phyloP scores from a whole-genome alignment of 2,329 filamentous ascomycete species.

The Arthrinium phaeospermum region DNA sequence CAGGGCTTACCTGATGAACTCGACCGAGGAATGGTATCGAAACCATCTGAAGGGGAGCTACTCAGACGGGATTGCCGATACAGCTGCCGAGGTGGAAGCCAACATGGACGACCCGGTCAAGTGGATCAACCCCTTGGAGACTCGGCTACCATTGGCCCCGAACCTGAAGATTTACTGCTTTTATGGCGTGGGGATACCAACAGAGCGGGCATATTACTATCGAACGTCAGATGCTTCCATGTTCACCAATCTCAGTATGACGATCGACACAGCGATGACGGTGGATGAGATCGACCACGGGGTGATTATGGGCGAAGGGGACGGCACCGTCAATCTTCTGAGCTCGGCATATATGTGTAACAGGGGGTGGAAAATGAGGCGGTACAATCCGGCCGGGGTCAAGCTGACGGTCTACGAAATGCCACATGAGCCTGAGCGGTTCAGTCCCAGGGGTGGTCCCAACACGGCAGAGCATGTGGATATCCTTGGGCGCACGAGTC shows the following conservation, averaged over 20 bases:
- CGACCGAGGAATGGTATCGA: conserved; percentile 85
- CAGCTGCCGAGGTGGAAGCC: conserved; percentile 76
- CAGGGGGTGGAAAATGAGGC: conserved; percentile 89
- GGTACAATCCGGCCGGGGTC: conserved; percentile 87
- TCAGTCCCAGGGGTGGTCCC: conserved; percentile 77
- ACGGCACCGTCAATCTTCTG: conserved; percentile 93
- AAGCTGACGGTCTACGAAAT: conserved; percentile 91
- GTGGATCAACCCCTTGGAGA: conserved; percentile 95
- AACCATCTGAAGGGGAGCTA: conserved; percentile 76
- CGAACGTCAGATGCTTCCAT: conserved; percentile 62
- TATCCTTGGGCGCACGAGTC: conserved; percentile 83
- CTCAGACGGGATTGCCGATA: conserved; percentile 87
- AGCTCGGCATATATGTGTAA: conserved; percentile 97
- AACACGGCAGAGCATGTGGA: conserved; percentile 91
- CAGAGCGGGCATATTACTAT: conserved; percentile 93
- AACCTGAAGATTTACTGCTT: conserved; percentile 96
- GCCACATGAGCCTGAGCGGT: conserved; percentile 93
- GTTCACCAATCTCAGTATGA: conserved; percentile 73
- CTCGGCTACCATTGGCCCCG: conserved; percentile 83
- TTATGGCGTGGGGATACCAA: conserved; percentile 93
- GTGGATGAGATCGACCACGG: conserved; percentile 76
- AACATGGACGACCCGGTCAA: conserved; percentile 80
- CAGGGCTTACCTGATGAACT: conserved; percentile 77
- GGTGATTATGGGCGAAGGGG: conserved; percentile 93
- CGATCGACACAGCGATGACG: conserved; percentile 70